phyloP scores from a whole-genome alignment of 768 basidiomycete genomes.

The Sarcodon sp. region DNA sequence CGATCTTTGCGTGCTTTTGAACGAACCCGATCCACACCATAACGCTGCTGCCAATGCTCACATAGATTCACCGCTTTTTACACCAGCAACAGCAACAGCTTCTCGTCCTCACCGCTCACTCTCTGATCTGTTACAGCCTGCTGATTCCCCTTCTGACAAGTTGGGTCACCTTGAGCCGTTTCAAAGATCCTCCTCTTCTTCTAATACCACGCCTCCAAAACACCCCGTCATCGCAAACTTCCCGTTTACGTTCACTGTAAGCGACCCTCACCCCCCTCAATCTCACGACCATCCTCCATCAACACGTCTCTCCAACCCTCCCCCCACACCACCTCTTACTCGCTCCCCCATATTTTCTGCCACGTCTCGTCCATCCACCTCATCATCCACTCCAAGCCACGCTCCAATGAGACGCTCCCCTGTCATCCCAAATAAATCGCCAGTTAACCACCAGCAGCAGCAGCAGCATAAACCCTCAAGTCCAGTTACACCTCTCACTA shows the following conservation, averaged over 20 bases:
- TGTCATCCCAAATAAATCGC: not conserved
- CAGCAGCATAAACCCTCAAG: not conserved
- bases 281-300: conserved; percentile 2
- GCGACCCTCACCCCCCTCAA: not conserved
- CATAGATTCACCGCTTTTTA: conserved; percentile 24
- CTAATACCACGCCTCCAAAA: not conserved
- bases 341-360: conserved; percentile 5
- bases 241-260: conserved; percentile 1
- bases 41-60: conserved; percentile 21
- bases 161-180: not conserved
- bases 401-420: conserved; percentile 2
- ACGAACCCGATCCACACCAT: conserved; percentile 31
- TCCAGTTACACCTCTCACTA: too few species aligned
- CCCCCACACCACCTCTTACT: conserved; percentile 8
- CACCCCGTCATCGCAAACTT: conserved; percentile 3
- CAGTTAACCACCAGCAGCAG: conserved; percentile 8
- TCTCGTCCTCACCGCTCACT: conserved; percentile 9
- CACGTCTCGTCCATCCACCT: conserved; percentile 9
- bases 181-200: not conserved
- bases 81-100: conserved; percentile 12
- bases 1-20: conserved; percentile 66
- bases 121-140: conserved; percentile 1
- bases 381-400: conserved; percentile 7
- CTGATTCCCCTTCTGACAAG: not conserved
- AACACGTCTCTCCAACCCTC: conserved; percentile 7